Percentiles rank a stretch among this genome's conserved stretches.
These are phyloP conservation scores for Cystobasidium pallidum DNA, from an alignment of 1,284 basidiomycete species.

Conservation along the genomic window DNA sequence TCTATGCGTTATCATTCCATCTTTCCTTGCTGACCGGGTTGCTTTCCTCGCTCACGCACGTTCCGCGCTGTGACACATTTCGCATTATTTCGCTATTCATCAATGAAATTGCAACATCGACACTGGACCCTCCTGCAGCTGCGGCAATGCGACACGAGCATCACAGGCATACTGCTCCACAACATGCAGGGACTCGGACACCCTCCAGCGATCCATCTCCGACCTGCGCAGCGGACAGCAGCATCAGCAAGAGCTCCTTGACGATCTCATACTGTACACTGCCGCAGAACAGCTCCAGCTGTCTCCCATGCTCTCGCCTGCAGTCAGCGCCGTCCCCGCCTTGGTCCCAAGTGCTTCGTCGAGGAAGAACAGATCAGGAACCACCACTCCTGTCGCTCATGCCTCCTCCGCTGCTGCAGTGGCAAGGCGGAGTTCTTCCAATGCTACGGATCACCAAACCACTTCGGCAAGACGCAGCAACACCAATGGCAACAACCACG, in stretches of 20 bases:
- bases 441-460: neutral
- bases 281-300: neutral
- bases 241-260: neutral
- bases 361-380: neutral
- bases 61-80: slow-evolving; percentile 17
- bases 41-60: slow-evolving; percentile 5
- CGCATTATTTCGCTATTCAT: neutral
- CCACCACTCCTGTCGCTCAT: slow-evolving; percentile 11
- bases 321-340: slow-evolving; percentile 24
- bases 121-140: slow-evolving; percentile 9
- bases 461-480: neutral
- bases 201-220: neutral
- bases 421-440: neutral
- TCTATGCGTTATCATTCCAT: neutral
- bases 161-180: slow-evolving; percentile 41
- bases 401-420: neutral
- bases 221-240: neutral
- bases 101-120: neutral
- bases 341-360: slow-evolving; percentile 18
- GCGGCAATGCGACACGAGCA: slow-evolving; percentile 36
- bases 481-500: neutral
- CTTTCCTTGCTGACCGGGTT: neutral
- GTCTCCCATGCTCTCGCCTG: slow-evolving; percentile 21
- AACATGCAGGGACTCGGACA: slow-evolving; percentile 23
- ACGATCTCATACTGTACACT: slow-evolving; percentile 1